Evolutionary conservation across 768 basidiomycete genomes (phyloP).

Genomic region (Ramaria sp.): DNA sequence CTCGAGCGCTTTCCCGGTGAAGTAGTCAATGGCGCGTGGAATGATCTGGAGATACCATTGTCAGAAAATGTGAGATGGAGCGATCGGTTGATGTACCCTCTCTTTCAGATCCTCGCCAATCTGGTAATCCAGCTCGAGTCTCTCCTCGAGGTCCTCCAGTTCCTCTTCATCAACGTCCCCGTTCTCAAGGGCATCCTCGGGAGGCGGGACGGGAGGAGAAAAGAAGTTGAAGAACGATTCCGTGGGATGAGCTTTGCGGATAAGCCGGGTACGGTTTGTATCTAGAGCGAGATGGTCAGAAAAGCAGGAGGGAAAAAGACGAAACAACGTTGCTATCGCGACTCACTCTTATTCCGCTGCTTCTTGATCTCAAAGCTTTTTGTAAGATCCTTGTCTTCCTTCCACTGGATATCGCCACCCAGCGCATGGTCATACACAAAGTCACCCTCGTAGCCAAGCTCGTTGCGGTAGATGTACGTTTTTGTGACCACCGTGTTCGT

Average conservation of each 20-base stretch:
- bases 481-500: slow-evolving; percentile 76
- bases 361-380: slow-evolving; percentile 98
- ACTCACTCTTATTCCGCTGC: slow-evolving; percentile 95
- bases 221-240: slow-evolving; percentile 99
- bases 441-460: slow-evolving; percentile 93
- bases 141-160: slow-evolving; percentile 83
- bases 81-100: slow-evolving; percentile 42
- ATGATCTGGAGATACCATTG: slow-evolving; percentile 49
- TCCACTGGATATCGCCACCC: slow-evolving; percentile 91
- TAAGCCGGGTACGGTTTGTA: slow-evolving; percentile 73
- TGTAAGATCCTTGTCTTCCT: slow-evolving; percentile 95
- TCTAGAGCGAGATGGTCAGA: slow-evolving; percentile 27
- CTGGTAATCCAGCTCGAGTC: slow-evolving; percentile 94
- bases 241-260: slow-evolving; percentile 78
- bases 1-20: slow-evolving; percentile 91
- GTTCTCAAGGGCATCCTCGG: slow-evolving; percentile 53
- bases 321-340: background rate
- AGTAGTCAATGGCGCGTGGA: slow-evolving; percentile 92
- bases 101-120: slow-evolving; percentile 98
- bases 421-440: slow-evolving; percentile 93
- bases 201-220: slow-evolving; percentile 64
- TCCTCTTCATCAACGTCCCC: slow-evolving; percentile 76
- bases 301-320: background rate
- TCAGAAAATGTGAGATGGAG: background rate
- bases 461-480: slow-evolving; percentile 88